Evolutionary conservation across 768 basidiomycete species (phyloP).

Genomic region (Tricholoma terreum): DNA sequence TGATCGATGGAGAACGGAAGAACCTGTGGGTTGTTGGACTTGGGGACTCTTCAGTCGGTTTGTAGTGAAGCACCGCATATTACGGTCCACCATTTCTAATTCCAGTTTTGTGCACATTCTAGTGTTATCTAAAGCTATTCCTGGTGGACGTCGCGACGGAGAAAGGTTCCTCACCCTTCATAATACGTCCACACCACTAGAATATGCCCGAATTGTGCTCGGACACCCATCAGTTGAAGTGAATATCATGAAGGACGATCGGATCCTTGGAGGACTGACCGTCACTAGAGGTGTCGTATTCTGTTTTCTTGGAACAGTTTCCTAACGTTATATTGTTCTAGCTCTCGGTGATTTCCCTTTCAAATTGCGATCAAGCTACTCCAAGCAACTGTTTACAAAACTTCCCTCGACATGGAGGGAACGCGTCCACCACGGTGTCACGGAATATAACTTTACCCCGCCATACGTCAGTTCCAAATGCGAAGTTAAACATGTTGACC

Average conservation of each 20-base stretch:
- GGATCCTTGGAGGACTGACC: slow-evolving; percentile 7
- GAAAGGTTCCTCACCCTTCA: not conserved
- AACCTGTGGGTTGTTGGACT: slow-evolving; percentile 3
- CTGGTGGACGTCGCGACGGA: not conserved
- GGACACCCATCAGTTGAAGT: not conserved
- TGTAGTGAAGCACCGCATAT: not conserved
- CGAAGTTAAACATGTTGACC: slow-evolving; percentile 11
- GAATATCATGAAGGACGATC: not conserved
- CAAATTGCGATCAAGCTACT: slow-evolving; percentile 9
- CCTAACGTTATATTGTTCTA: too few species aligned
- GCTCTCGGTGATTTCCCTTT: slow-evolving; percentile 15
- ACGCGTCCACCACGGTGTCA: not conserved
- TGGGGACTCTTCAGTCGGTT: slow-evolving; percentile 1
- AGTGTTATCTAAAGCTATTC: not conserved
- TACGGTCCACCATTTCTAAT: not conserved
- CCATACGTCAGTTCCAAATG: slow-evolving; percentile 11
- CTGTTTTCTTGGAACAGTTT: too few species aligned
- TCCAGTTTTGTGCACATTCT: too few species aligned
- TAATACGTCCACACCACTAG: not conserved
- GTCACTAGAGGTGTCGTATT: slow-evolving; percentile 9
- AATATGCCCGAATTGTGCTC: slow-evolving; percentile 2
- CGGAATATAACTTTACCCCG: slow-evolving; percentile 8
- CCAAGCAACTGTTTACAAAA: slow-evolving; percentile 6
- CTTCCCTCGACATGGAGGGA: slow-evolving; percentile 3
- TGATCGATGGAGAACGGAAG: not conserved